Evolutionary conservation across 2,329 filamentous ascomycete genomes (phyloP), one percentile per base, ranked within the genome.

Genomic region (Rhinocladiella similis): DNA sequence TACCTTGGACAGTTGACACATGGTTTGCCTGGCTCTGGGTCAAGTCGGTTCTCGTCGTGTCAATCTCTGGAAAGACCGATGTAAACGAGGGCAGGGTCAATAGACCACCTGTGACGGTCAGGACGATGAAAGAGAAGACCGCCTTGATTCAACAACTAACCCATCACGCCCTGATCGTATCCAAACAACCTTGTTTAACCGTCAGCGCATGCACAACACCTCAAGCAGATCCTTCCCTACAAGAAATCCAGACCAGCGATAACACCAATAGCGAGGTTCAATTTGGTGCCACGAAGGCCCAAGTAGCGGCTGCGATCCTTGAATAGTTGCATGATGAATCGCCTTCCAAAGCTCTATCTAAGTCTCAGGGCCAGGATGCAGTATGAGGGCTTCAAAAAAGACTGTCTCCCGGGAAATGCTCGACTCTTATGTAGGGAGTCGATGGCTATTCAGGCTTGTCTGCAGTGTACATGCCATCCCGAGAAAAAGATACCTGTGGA

Each of bases 211-310:
- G 20, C n/a, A 5, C 16, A 25, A 4, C 3, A 2, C 35, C 6
- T 33, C 6, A 33, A 33, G 6, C 29, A 33, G 29, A 12, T n/a
- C n/a, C n/a, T 19, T 36, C 18, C 59, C 43, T 22, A 87, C 51
- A 64, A 33, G 22, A 60, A 65, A 47, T 65, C 63, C 9, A 62
- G 47, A 19, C 64, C 88, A 56, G 88, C 88, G 66, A 90, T 81
- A n/a, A 85, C 73, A 60, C 84, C 84, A 64, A 91, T 83, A 52
- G 86, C 86, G 70, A 83, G 80, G 75, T 87, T 89, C 62, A 90
- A 83, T 70, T 73, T 72, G 33, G 80, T 75, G 75, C 88, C 88
- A 53, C 79, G 79, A 59, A 90, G 80, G 70, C 88, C 87, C 64
- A 88, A 83, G 67, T 81, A 89, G 18, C 53, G 53, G 6, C 57